Conservation (phyloP, 306 rosid genomes). For the Gastrolobium bilobum region DNA sequence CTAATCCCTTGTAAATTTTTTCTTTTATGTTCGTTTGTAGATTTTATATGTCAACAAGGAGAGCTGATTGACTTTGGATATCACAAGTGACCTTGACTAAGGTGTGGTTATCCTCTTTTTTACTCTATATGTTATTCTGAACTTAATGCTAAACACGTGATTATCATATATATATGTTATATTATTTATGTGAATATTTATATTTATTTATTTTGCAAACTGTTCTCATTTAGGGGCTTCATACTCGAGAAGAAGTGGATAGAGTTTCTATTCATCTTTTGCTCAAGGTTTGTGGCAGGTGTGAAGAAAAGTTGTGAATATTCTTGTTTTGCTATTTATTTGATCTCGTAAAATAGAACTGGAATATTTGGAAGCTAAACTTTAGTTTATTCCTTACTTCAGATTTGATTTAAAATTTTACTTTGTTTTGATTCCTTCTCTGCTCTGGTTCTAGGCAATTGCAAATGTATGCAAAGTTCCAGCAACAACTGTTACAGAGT, state of each 20-base stretch:
- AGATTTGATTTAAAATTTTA: conserved; percentile 46
- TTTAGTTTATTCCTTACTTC: conserved; percentile 32
- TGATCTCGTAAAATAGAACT: conserved; percentile 37
- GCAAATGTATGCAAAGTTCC: conserved; percentile 86
- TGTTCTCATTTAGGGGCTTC: conserved; percentile 70
- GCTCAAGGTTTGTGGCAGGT: conserved; percentile 69
- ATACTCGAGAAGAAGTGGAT: conserved; percentile 89
- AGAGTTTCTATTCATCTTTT: conserved; percentile 74
- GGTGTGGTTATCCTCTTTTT: conserved; percentile 54
- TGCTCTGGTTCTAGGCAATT: conserved; percentile 77
- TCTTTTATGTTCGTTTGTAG: conserved; percentile 56
- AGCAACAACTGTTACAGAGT: conserved; percentile 61
- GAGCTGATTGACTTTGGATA: conserved; percentile 73
- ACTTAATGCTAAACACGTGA: conserved; percentile 40
- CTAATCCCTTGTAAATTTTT: conserved; percentile 28
- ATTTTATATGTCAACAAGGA: conserved; percentile 86
- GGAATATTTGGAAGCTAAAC: conserved; percentile 43
- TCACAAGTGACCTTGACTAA: conserved; percentile 79
- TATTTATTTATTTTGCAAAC: conserved; percentile 34
- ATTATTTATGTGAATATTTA: neutral
- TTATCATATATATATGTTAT: neutral
- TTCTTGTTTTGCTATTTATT: conserved; percentile 40
- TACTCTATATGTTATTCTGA: conserved; percentile 31
- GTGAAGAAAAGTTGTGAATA: conserved; percentile 39
- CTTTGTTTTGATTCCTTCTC: conserved; percentile 46